These are phyloP conservation scores for Coriaria nepalensis DNA, from an alignment of 306 rosid genomes.

Conservation along the genomic window DNA sequence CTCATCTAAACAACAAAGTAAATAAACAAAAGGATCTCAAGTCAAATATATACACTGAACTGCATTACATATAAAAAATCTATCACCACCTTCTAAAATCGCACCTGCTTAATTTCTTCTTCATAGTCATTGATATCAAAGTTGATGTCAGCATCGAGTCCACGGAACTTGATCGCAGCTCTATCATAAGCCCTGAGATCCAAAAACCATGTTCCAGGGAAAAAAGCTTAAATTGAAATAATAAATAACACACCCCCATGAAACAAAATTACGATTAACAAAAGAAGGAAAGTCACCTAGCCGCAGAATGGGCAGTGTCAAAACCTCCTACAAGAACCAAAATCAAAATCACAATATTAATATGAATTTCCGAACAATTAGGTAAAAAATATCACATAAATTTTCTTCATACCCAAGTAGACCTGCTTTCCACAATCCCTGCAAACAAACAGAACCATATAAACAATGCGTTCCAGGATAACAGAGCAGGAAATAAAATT, in stretches of 20 bases:
- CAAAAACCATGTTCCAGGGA: slow-evolving; percentile 6
- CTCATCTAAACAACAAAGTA: slow-evolving; percentile 42
- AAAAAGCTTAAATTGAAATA: not conserved
- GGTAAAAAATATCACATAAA: not conserved
- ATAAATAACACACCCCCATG: not conserved
- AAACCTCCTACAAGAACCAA: slow-evolving; percentile 51
- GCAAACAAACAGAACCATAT: slow-evolving; percentile 6
- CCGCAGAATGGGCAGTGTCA: slow-evolving; percentile 89
- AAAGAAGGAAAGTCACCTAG: slow-evolving; percentile 24
- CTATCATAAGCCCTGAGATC: slow-evolving; percentile 76
- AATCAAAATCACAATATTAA: slow-evolving; percentile 4
- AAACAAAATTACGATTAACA: slow-evolving; percentile 4
- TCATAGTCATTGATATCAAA: slow-evolving; percentile 62
- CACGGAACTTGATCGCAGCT: slow-evolving; percentile 91
- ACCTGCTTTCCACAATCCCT: slow-evolving; percentile 96
- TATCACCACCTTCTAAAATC: not conserved
- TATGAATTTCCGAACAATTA: too few species aligned
- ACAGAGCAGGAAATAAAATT: not conserved
- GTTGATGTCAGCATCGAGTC: slow-evolving; percentile 82
- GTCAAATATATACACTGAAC: not conserved
- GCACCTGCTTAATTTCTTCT: slow-evolving; percentile 79
- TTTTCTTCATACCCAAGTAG: slow-evolving; percentile 57
- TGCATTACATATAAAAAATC: slow-evolving; percentile 1
- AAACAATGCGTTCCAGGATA: slow-evolving; percentile 5
- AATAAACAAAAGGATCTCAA: not conserved